Evolutionary conservation across 257 asterid genomes (phyloP).

Genomic region (Phtheirospermum japonicum): DNA sequence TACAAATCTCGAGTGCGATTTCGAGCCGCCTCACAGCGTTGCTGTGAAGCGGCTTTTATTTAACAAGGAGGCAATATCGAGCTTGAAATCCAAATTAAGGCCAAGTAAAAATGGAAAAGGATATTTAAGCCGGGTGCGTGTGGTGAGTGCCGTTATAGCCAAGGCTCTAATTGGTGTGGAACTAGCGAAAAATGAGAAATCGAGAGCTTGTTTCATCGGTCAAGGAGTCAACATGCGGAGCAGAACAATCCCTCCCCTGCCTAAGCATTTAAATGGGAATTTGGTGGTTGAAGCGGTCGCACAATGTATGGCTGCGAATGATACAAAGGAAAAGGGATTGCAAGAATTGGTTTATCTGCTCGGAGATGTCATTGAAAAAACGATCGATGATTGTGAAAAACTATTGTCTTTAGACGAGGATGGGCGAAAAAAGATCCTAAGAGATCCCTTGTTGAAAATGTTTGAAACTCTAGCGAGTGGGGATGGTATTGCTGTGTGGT

Average conservation of each 20-base stretch:
- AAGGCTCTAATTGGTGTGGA: constrained; percentile 23
- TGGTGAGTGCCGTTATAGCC: constrained; percentile 12
- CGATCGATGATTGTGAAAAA: background rate
- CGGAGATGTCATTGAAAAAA: background rate
- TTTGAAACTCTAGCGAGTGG: background rate
- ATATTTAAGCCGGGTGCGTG: constrained; percentile 1
- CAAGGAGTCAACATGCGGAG: constrained; percentile 28
- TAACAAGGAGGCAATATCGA: constrained; percentile 11
- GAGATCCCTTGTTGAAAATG: background rate
- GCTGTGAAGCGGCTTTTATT: constrained; percentile 24
- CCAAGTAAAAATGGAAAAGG: background rate
- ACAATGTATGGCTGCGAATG: background rate
- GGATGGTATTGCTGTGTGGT: constrained; percentile 1
- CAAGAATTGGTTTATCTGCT: constrained; percentile 14
- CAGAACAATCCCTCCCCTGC: constrained; percentile 23
- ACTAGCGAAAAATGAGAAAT: constrained; percentile 15
- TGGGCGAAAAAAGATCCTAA: background rate
- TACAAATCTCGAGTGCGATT: background rate
- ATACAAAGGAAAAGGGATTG: background rate
- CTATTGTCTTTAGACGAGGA: background rate
- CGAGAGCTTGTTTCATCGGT: constrained; percentile 14
- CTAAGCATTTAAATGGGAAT: constrained; percentile 32
- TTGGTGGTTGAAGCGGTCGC: background rate
- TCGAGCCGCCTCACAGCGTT: background rate
- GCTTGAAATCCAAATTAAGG: background rate